These are phyloP conservation scores for Pouteria campechiana DNA, from an alignment of 179 eudicot genomes.

Conservation along the genomic window DNA sequence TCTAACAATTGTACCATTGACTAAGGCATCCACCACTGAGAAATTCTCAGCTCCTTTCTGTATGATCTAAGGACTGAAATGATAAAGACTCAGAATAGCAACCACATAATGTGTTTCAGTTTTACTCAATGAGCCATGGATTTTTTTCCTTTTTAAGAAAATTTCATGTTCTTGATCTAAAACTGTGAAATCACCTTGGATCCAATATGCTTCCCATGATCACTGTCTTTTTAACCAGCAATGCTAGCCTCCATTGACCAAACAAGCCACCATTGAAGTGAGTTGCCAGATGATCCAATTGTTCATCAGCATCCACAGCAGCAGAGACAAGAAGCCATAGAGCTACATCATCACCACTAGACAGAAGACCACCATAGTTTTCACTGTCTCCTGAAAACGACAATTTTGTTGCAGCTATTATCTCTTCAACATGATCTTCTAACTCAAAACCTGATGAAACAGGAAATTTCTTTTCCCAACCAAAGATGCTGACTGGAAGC, in stretches of 20 bases:
- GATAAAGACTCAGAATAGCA: too few relatives aligned
- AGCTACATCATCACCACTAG: conserved; percentile 43
- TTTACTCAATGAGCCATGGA: too few relatives aligned
- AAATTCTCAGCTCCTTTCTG: too few relatives aligned
- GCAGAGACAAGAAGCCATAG: conserved; percentile 62
- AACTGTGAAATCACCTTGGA: conserved; percentile 39
- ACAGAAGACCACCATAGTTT: conserved; percentile 10
- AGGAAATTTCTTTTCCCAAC: conserved; percentile 31
- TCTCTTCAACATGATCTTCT: conserved; percentile 27
- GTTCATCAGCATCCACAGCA: conserved; percentile 20
- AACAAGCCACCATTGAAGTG: conserved; percentile 12
- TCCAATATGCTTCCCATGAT: conserved; percentile 51
- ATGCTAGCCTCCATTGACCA: conserved; percentile 70
- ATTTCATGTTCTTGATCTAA: too few relatives aligned
- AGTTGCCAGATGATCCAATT: conserved; percentile 18
- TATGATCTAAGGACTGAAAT: too few relatives aligned
- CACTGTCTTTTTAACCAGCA: conserved; percentile 50
- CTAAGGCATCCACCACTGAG: too few relatives aligned
- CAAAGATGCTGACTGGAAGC: conserved; percentile 50
- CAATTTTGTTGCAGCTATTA: conserved; percentile 40
- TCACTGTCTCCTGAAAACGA: conserved; percentile 18
- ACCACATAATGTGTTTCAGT: too few relatives aligned
- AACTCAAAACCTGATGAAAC: conserved; percentile 10
- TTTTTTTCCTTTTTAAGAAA: too few relatives aligned
- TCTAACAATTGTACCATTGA: too few relatives aligned